These are phyloP conservation scores for Casuarina cunninghamiana DNA, from an alignment of 306 rosid species.

Conservation along the genomic window DNA sequence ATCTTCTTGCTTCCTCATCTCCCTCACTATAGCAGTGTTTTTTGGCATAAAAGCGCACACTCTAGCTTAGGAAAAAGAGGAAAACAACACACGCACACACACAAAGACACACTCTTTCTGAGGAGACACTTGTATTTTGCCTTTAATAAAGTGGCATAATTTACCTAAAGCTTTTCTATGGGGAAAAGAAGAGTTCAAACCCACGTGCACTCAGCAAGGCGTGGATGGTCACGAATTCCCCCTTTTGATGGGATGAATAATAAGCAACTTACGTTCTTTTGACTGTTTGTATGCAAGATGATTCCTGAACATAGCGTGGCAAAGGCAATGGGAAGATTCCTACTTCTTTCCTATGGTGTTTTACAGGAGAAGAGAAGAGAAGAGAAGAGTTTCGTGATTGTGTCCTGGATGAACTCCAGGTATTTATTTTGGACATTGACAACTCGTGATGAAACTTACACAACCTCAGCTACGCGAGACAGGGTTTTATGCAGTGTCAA, in stretches of 20 bases:
- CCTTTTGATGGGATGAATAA: background rate
- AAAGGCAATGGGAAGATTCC: too few relatives aligned
- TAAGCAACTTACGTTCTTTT: background rate
- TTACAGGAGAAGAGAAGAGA: too few relatives aligned
- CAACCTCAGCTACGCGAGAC: conserved; percentile 41
- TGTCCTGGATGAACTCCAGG: background rate
- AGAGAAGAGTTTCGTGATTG: background rate
- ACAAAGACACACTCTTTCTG: background rate
- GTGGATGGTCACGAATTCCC: background rate
- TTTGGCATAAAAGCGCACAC: background rate
- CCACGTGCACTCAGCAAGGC: conserved; percentile 41
- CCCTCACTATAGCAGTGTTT: background rate
- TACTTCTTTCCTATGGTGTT: background rate
- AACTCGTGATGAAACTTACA: conserved; percentile 31
- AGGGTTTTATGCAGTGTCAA: conserved; percentile 39
- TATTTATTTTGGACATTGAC: conserved; percentile 24
- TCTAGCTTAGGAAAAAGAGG: background rate
- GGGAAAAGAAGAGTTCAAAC: conserved; percentile 27
- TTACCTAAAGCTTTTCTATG: conserved; percentile 27
- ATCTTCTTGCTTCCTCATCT: background rate
- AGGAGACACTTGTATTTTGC: conserved; percentile 19
- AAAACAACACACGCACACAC: background rate
- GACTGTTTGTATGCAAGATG: too few relatives aligned
- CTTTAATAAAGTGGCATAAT: conserved; percentile 46
- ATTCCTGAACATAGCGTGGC: too few relatives aligned